These are phyloP conservation scores for Hyaloscypha finlandica DNA, from an alignment of 495 filamentous ascomycete genomes.

Conservation along the genomic window DNA sequence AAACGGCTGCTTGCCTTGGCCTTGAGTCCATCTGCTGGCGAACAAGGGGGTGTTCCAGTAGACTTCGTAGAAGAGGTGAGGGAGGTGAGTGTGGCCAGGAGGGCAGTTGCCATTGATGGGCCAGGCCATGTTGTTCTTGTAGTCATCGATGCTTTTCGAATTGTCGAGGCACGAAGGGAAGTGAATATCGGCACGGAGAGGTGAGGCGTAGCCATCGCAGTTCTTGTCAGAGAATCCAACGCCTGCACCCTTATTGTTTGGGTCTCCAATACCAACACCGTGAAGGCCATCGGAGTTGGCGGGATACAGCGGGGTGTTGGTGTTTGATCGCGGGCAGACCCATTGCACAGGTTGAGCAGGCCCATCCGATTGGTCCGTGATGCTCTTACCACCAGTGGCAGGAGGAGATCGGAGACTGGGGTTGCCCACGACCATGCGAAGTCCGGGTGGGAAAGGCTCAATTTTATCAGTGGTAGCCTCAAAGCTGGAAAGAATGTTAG, in stretches of 20 bases:
- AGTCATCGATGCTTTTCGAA: constrained; percentile 63
- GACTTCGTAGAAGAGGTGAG: constrained; percentile 62
- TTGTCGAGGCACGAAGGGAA: constrained; percentile 91
- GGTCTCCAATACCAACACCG: constrained; percentile 48
- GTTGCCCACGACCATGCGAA: constrained; percentile 76
- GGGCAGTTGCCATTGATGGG: constrained; percentile 55
- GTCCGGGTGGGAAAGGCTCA: constrained; percentile 60
- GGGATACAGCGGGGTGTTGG: constrained; percentile 29
- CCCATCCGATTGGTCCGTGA: constrained; percentile 28
- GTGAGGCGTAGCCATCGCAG: constrained; percentile 53
- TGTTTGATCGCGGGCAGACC: constrained; percentile 46
- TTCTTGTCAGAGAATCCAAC: constrained; percentile 54
- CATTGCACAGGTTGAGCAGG: constrained; percentile 47
- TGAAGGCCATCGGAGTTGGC: constrained; percentile 29
- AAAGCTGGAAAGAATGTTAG: constrained; percentile 42
- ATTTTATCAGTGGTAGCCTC: constrained; percentile 32
- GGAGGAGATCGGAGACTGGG: constrained; percentile 49
- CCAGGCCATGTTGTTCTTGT: constrained; percentile 61
- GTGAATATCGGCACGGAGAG: constrained; percentile 76
- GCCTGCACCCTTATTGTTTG: constrained; percentile 45
- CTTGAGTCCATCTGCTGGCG: constrained; percentile 50
- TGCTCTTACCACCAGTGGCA: constrained; percentile 35
- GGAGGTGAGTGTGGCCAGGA: constrained; percentile 49
- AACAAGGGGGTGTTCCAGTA: constrained; percentile 58
- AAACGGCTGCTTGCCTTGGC: constrained; percentile 50